A percentile compares a stretch with the other conserved stretches of the same genome.
Evolutionary conservation across 2,329 filamentous ascomycete genomes (phyloP).

Genomic region (Ambrosiella beaveri): DNA sequence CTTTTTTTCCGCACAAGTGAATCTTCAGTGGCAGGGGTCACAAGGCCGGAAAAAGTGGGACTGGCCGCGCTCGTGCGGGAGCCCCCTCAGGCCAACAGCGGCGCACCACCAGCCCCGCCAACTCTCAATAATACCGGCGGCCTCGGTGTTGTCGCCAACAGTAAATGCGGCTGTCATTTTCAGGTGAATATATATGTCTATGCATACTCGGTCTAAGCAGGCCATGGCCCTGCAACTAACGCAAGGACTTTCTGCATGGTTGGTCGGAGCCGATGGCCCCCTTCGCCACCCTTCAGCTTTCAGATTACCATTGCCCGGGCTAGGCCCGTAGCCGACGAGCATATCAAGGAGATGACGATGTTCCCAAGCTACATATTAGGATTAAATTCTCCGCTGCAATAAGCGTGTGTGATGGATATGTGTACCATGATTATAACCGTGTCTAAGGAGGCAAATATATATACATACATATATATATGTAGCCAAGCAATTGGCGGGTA

Average conservation of each 20-base stretch:
- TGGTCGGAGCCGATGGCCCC: background rate
- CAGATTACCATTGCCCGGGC: background rate
- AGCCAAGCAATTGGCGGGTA: too few species aligned
- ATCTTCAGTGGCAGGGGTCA: background rate
- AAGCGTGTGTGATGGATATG: too few species aligned
- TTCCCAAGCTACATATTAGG: too few species aligned
- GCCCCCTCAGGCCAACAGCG: background rate
- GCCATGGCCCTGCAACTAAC: background rate
- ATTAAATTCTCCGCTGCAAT: too few species aligned
- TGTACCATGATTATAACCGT: too few species aligned
- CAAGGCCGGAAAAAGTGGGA: background rate
- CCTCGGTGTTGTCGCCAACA: background rate
- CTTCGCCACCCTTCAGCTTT: background rate
- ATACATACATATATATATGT: too few species aligned
- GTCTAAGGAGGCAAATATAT: too few species aligned
- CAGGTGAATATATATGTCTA: background rate
- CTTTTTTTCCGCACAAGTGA: background rate
- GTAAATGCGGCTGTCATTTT: background rate
- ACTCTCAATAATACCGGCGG: background rate
- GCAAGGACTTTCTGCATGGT: background rate
- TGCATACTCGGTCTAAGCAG: too few species aligned
- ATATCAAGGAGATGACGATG: too few species aligned
- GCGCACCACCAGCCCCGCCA: background rate
- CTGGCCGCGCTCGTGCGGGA: background rate
- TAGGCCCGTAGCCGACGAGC: too few species aligned